Evolutionary conservation across 192 early-diverging fungal species (phyloP).

Genomic region (Backusella parvicylindrica): DNA sequence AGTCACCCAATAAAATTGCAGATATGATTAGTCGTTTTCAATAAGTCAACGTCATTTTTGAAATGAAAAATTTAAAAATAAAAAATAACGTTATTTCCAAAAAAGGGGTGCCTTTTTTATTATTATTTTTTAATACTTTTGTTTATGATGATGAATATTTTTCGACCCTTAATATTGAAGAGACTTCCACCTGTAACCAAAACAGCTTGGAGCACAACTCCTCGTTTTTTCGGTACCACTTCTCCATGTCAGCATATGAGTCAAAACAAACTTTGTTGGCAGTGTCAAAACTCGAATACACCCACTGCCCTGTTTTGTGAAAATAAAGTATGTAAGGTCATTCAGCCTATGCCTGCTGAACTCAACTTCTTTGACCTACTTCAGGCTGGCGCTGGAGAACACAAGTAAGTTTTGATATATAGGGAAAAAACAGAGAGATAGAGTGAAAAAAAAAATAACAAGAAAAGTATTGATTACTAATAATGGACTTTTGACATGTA

Average conservation of each 20-base stretch:
- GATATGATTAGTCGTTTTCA: constrained; percentile 15
- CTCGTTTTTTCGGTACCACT: not conserved
- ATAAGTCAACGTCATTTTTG: not conserved
- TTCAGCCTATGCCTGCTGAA: constrained; percentile 51
- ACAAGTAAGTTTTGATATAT: constrained; percentile 20
- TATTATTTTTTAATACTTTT: not conserved
- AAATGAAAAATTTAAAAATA: not conserved
- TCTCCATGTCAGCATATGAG: not conserved
- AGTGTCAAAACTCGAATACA: constrained; percentile 46
- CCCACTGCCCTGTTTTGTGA: constrained; percentile 52
- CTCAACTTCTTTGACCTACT: constrained; percentile 63
- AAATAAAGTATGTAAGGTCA: constrained; percentile 49
- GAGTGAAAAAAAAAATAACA: not conserved
- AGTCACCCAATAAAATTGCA: constrained; percentile 10
- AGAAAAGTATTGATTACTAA: not conserved
- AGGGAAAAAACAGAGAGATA: not conserved
- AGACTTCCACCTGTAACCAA: not conserved
- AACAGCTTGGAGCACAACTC: not conserved
- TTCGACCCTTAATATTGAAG: not conserved
- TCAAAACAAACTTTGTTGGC: constrained; percentile 55
- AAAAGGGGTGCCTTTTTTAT: not conserved
- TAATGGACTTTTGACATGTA: constrained; percentile 10
- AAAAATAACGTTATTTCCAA: not conserved
- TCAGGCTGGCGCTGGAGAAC: constrained; percentile 21
- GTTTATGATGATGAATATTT: not conserved